These are phyloP conservation scores for Diutina catenulata DNA, from an alignment of 1,139 yeast genomes.

Conservation along the genomic window DNA sequence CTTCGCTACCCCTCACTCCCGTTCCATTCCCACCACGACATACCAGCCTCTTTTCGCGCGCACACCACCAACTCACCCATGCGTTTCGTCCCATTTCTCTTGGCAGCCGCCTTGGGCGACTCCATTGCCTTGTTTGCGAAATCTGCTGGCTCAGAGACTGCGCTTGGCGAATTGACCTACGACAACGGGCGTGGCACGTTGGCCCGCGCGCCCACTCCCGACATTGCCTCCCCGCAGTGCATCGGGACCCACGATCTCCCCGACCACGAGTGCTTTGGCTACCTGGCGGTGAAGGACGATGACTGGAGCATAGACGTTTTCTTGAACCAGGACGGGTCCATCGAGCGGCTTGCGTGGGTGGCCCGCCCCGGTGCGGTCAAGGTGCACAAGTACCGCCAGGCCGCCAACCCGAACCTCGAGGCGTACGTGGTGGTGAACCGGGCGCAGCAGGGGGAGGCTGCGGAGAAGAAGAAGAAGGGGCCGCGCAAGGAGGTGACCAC, in stretches of 20 bases:
- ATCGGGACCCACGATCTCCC: slow-evolving; percentile 20
- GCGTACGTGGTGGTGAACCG: background rate
- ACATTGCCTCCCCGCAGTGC: background rate
- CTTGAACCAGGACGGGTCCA: background rate
- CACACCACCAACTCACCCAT: no score
- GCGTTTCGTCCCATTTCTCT: no score
- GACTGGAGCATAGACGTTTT: slow-evolving; percentile 1
- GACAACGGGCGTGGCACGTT: background rate
- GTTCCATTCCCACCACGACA: no score
- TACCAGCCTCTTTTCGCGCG: no score
- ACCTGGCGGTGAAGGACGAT: slow-evolving; percentile 8
- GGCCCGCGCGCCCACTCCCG: background rate
- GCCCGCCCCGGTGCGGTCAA: background rate
- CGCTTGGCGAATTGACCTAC: background rate
- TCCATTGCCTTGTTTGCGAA: background rate
- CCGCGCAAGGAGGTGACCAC: background rate
- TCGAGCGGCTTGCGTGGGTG: background rate
- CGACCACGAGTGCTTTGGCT: slow-evolving; percentile 22
- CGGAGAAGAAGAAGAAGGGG: background rate
- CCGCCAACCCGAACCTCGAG: background rate
- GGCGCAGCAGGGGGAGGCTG: background rate
- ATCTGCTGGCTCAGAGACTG: slow-evolving; percentile 1
- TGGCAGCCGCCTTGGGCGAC: background rate
- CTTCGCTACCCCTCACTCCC: no score
- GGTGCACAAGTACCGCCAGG: background rate